Evolutionary conservation across 2,329 filamentous ascomycete species (phyloP), one percentile per base, ranked within the genome.

Genomic region (Coniochaeta ligniaria): DNA sequence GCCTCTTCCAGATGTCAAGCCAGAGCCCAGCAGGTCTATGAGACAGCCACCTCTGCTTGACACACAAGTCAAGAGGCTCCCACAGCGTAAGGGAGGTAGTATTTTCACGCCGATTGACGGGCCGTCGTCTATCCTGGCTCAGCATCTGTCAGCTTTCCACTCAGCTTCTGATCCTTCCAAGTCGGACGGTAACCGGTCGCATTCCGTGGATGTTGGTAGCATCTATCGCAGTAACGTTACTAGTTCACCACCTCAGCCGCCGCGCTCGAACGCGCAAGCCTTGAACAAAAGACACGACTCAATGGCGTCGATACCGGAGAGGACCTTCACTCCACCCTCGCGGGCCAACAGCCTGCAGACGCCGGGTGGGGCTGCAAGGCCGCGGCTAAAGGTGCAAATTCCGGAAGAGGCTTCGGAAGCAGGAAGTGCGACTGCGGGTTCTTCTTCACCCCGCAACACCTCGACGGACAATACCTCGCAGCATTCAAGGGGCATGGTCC

Each of bases 81-180:
- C 89, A 2, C 90, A 88, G 68, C 87, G 90, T 36, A 93, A 93
- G 72, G 88, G 89, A 24, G 89, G 93, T 71, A 97, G 93, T 73
- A 98, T 99, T 62, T 98, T 98, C 71, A 99, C 95, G 0, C 95
- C 95, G 0, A 96, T 99, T 64, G 95, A 98, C 68, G 93, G 96
- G 71, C 92, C 90, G 67, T 85, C 91, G 57, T 97, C 93, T 1
- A 88, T 97, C 61, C 76, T 97, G 50, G 92, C 91, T 14, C 91
- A 94, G 65, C 92, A 96, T 72, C 87, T 90, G 64, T 87, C 85
- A 17, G 84, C 83, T 1, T 88, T 90, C 65, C 81, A 85, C 11
- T 80, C 83, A 2, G 31, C 28, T 35, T 36, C 31, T 24, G 85
- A 86, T 57, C 73, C 80, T 56, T 64, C 45, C 72, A 80, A 70